phyloP scores from a whole-genome alignment of 306 rosid genomes.

The Crataegus laevigata region DNA sequence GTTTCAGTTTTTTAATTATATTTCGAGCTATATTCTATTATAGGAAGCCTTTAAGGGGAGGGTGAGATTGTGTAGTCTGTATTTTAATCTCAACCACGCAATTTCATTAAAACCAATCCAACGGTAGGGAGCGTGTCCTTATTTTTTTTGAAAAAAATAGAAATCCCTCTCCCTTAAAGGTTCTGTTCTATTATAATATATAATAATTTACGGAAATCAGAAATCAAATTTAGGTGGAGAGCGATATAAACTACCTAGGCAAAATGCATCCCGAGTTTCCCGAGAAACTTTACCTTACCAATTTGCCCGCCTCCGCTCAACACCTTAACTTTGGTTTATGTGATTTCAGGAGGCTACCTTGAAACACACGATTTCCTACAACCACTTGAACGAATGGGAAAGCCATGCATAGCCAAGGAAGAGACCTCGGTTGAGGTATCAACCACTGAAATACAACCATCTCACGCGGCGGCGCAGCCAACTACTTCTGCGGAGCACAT shows the following conservation, averaged over 20 bases:
- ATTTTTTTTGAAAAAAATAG: too few species aligned
- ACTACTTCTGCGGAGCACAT: slow-evolving; percentile 63
- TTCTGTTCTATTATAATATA: too few species aligned
- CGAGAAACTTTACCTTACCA: neutral
- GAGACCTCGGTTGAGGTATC: slow-evolving; percentile 49
- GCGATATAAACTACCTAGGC: neutral
- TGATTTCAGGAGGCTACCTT: slow-evolving; percentile 55
- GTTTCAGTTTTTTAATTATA: neutral
- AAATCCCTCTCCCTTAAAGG: too few species aligned
- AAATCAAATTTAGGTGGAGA: neutral
- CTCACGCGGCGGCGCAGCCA: slow-evolving; percentile 20
- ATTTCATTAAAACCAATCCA: too few species aligned
- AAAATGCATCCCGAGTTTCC: too few species aligned
- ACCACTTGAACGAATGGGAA: slow-evolving; percentile 67
- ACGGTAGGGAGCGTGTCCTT: too few species aligned
- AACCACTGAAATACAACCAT: slow-evolving; percentile 32
- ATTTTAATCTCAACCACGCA: too few species aligned
- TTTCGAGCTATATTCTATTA: neutral
- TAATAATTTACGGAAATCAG: neutral
- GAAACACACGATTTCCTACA: slow-evolving; percentile 91
- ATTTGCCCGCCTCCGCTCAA: neutral
- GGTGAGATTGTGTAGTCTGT: too few species aligned
- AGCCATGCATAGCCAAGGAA: slow-evolving; percentile 45
- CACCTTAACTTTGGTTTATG: neutral
- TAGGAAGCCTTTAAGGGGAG: too few species aligned